Percentiles rank a stretch among this genome's conserved stretches.
These are phyloP conservation scores for Eutrema yunnanense DNA, from an alignment of 345 rosid genomes.

Conservation along the genomic window DNA sequence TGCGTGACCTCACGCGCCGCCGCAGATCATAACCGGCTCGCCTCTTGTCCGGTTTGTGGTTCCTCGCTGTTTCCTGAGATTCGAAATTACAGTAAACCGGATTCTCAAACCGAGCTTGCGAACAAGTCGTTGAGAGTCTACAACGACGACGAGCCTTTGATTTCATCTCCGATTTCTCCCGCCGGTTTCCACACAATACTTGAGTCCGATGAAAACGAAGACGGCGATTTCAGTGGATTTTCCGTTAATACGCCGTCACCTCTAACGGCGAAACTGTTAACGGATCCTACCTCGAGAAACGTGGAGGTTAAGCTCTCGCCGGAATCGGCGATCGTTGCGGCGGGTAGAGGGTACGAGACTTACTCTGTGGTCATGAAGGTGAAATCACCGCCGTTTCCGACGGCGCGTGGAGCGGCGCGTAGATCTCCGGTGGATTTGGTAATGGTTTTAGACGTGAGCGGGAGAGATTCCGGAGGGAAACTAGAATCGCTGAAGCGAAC, in stretches of 20 bases:
- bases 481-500: slow-evolving; percentile 56
- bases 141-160: slow-evolving; percentile 74
- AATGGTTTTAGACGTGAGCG: slow-evolving; percentile 59
- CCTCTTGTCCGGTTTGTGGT: slow-evolving; percentile 62
- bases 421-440: slow-evolving; percentile 74
- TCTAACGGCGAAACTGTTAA: slow-evolving; percentile 11
- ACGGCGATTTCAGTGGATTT: slow-evolving; percentile 58
- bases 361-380: slow-evolving; percentile 55
- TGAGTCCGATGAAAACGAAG: slow-evolving; percentile 69
- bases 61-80: slow-evolving; percentile 36
- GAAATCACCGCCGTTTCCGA: slow-evolving; percentile 44
- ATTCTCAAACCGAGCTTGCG: slow-evolving; percentile 6
- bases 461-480: slow-evolving; percentile 38
- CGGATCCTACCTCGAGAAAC: slow-evolving; percentile 17
- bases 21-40: slow-evolving; percentile 22
- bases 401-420: slow-evolving; percentile 21
- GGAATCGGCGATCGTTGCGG: slow-evolving; percentile 64
- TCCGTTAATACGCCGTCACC: slow-evolving; percentile 30
- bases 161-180: slow-evolving; percentile 48
- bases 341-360: slow-evolving; percentile 48
- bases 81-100: slow-evolving; percentile 11
- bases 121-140: slow-evolving; percentile 46
- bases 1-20: slow-evolving; percentile 52
- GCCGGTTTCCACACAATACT: slow-evolving; percentile 65
- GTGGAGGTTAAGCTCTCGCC: slow-evolving; percentile 49